Evolutionary conservation across 2,329 filamentous ascomycete species (phyloP), one percentile per base, ranked within the genome.

Genomic region (Fusarium sp.): DNA sequence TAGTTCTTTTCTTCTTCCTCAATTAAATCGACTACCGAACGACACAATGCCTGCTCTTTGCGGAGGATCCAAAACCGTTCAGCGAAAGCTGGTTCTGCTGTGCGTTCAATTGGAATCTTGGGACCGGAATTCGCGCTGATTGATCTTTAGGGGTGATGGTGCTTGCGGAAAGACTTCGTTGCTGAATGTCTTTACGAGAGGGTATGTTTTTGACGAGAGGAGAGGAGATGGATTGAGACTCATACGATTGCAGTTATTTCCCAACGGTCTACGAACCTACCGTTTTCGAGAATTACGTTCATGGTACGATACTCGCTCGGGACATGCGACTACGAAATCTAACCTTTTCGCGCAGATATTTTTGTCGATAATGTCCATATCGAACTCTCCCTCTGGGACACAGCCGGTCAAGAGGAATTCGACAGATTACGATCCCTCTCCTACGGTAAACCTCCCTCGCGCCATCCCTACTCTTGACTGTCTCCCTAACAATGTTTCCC

Each of bases 221-320:
- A 25, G 8, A 9, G 42, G 6, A 11, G 29, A 34, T 14, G 68
- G 14, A 20, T 25, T n/a, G 22, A 44, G 12, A 43, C 73, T 78
- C 46, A 69, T 63, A 57, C 24, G 45, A 56, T 63, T 53, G 43
- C 76, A 95, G 93, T 71, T 97, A 98, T 82, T 99, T 99, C 81
- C 95, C 95, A 54, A 98, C 95, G 62, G 95, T 98, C 78, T 98
- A 98, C 84, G 95, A 98, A 83, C 96, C 96, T 58, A 99, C 95
- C 38, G 95, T 98, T 72, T 98, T 98, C 82, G 95, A 99, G 81
- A 99, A 99, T 83, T 99, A 98, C 82, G 95, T 99, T 70, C 95
- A 99, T 81, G 94, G 93, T 97, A 87, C 79, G 87, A 51, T 18
- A 16, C 34, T 6, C 45, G 25, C 5, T 6, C 22, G 20, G 12